Evolutionary conservation across 768 basidiomycete genomes (phyloP).

Genomic region (Auricularia heimuer): DNA sequence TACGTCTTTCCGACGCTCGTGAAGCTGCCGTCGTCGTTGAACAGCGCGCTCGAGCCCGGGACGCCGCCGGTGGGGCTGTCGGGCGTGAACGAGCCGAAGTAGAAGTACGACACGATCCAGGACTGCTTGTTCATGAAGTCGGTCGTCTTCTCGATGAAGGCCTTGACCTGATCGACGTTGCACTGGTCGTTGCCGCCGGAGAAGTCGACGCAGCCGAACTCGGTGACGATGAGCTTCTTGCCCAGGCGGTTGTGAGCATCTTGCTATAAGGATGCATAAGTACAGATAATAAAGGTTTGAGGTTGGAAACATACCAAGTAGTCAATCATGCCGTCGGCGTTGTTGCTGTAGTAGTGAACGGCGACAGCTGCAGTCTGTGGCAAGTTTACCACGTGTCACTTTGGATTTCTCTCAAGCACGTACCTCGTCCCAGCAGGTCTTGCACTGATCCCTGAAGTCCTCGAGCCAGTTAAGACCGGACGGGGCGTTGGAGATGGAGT

Average conservation of each 20-base stretch:
- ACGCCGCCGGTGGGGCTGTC: background rate
- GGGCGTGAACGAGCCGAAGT: background rate
- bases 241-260: background rate
- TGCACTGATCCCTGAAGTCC: background rate
- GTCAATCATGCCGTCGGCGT: background rate
- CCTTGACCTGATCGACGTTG: background rate
- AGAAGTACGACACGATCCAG: background rate
- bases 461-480: background rate
- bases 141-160: background rate
- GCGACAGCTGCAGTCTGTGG: background rate
- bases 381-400: background rate
- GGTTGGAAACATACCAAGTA: background rate
- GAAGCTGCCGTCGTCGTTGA: background rate
- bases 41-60: background rate
- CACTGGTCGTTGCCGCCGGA: background rate
- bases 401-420: background rate
- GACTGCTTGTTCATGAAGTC: background rate
- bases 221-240: background rate
- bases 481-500: background rate
- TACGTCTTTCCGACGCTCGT: background rate
- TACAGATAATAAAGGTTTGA: background rate
- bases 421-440: background rate
- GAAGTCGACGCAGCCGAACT: constrained; percentile 1
- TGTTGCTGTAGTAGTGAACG: background rate
- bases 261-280: background rate